phyloP scores from a whole-genome alignment of 345 rosid species.

The Eucalyptus camaldulensis region DNA sequence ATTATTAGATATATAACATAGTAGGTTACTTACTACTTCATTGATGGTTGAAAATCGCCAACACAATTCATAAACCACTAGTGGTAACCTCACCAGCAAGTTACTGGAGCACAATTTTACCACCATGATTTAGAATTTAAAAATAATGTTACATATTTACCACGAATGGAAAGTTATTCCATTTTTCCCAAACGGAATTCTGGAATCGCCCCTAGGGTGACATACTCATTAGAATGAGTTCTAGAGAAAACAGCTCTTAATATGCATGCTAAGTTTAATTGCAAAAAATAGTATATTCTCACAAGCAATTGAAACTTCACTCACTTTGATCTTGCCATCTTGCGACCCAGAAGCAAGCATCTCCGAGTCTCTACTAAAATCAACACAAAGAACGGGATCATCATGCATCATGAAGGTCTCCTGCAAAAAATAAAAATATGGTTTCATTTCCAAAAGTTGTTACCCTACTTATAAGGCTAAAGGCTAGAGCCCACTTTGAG shows the following conservation, averaged over 20 bases:
- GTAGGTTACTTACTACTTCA: background rate
- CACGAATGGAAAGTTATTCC: background rate
- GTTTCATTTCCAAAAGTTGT: background rate
- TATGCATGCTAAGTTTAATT: background rate
- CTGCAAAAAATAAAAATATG: slow-evolving; percentile 26
- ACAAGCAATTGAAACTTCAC: background rate
- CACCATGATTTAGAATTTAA: background rate
- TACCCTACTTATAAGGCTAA: background rate
- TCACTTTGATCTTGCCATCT: slow-evolving; percentile 95
- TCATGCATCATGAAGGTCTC: slow-evolving; percentile 99
- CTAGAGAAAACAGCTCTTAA: background rate
- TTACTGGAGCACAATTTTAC: background rate
- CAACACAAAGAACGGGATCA: slow-evolving; percentile 90
- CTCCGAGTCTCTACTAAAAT: slow-evolving; percentile 97
- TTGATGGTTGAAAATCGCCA: background rate
- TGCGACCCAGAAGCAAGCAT: slow-evolving; percentile 93
- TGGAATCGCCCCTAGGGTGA: background rate
- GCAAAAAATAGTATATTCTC: background rate
- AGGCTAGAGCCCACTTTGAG: background rate
- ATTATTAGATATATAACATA: background rate
- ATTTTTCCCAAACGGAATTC: background rate
- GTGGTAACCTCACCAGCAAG: background rate
- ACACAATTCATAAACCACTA: background rate
- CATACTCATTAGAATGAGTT: background rate
- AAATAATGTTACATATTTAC: background rate